phyloP scores from a whole-genome alignment of 2,329 filamentous ascomycete species.

The Fusarium globosum region DNA sequence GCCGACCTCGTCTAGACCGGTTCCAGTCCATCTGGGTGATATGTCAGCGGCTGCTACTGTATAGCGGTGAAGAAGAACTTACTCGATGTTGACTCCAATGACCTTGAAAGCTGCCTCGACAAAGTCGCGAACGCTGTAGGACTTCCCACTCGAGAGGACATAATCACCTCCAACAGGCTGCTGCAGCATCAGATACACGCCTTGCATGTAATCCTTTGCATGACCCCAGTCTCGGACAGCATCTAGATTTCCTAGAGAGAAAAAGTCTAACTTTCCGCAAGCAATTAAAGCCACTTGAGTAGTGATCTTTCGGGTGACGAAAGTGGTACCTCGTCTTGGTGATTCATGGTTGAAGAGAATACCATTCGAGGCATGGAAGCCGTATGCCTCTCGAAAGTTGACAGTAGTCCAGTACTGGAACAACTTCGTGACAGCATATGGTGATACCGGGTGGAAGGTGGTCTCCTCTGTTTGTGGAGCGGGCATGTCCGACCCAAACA shows the following conservation, averaged over 20 bases:
- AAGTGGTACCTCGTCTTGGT: background rate
- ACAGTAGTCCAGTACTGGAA: background rate
- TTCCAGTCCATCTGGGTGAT: background rate
- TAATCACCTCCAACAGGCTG: background rate
- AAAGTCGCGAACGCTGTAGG: background rate
- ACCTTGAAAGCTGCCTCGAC: background rate
- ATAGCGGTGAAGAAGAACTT: background rate
- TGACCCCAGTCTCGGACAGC: background rate
- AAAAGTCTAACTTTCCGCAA: background rate
- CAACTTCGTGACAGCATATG: background rate
- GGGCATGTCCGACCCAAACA: background rate
- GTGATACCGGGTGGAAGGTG: background rate
- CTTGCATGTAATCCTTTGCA: background rate
- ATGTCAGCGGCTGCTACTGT: background rate
- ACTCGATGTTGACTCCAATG: background rate
- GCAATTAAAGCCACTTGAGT: background rate
- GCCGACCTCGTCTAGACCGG: background rate
- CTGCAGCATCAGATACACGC: background rate
- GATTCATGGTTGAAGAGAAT: constrained; percentile 2
- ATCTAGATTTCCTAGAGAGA: background rate
- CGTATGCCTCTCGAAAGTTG: background rate
- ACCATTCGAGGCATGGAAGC: background rate
- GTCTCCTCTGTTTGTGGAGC: background rate
- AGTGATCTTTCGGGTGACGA: background rate
- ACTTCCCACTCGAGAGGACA: background rate